Evolutionary conservation across 208 protist genomes (phyloP).

Genomic region (Borovskyia barvae): DNA sequence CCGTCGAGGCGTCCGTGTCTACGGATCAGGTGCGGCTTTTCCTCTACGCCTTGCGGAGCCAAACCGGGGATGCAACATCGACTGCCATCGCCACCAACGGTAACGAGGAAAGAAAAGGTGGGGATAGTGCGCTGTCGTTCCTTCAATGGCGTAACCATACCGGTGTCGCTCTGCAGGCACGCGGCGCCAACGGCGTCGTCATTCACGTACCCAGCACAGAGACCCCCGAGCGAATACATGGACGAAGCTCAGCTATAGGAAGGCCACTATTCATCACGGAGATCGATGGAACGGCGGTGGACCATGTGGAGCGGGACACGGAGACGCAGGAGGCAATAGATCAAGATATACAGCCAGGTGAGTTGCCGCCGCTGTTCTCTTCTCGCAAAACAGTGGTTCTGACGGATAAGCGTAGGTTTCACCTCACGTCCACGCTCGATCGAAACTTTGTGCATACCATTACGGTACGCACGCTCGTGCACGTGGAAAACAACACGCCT

Average conservation of each 20-base stretch:
- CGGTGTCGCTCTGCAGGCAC: slow-evolving; percentile 8
- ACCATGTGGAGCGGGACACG: slow-evolving; percentile 23
- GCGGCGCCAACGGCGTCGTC: slow-evolving; percentile 4
- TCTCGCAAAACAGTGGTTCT: slow-evolving; percentile 8
- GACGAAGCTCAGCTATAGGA: neutral
- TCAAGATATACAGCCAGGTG: neutral
- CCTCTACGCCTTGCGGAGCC: slow-evolving; percentile 3
- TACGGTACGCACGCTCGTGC: slow-evolving; percentile 21
- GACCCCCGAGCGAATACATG: no score
- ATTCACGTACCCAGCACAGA: neutral
- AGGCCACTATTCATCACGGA: slow-evolving; percentile 5
- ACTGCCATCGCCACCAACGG: neutral
- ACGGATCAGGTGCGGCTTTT: slow-evolving; percentile 22
- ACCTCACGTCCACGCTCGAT: slow-evolving; percentile 16
- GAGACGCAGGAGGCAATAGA: neutral
- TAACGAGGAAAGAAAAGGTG: no score
- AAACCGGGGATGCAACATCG: neutral
- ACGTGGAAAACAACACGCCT: slow-evolving; percentile 25
- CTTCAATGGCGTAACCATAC: slow-evolving; percentile 10
- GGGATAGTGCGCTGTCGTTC: neutral
- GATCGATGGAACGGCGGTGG: slow-evolving; percentile 17
- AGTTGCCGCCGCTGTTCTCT: slow-evolving; percentile 4
- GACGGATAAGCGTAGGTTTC: slow-evolving; percentile 20
- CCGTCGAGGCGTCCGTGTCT: slow-evolving; percentile 25
- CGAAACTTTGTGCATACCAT: slow-evolving; percentile 8